Conservation (phyloP, 208 protist genomes). For the Blastocrithidia nonstop region DNA sequence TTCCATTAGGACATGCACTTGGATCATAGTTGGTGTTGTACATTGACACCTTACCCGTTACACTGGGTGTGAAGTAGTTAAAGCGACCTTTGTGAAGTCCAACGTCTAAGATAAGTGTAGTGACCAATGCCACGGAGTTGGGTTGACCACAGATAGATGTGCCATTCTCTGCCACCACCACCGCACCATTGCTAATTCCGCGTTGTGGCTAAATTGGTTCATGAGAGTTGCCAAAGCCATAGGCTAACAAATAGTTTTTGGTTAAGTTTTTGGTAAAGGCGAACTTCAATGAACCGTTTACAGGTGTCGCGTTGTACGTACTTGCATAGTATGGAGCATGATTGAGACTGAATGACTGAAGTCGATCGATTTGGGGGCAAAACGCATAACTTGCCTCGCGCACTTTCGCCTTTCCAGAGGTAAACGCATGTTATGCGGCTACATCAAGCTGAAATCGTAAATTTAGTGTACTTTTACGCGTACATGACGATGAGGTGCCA, state of each 20-base stretch:
- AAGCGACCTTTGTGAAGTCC: constrained; percentile 58
- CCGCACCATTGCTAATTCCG: constrained; percentile 13
- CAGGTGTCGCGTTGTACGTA: constrained; percentile 9
- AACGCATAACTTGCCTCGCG: constrained; percentile 45
- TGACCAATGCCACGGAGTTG: constrained; percentile 32
- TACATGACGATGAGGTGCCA: constrained; percentile 14
- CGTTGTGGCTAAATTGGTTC: constrained; percentile 4
- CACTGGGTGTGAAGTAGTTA: constrained; percentile 51
- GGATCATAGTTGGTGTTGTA: background rate
- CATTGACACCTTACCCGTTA: no score
- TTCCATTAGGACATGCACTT: background rate
- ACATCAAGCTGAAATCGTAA: constrained; percentile 61
- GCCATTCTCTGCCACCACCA: constrained; percentile 48
- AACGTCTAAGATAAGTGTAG: constrained; percentile 44
- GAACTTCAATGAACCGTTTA: constrained; percentile 1
- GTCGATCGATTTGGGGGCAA: constrained; percentile 46
- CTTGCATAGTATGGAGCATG: constrained; percentile 16
- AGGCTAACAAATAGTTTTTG: constrained; percentile 47
- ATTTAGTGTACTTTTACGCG: constrained; percentile 23
- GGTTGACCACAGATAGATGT: constrained; percentile 9
- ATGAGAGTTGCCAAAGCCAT: constrained; percentile 63
- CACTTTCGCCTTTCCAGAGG: background rate
- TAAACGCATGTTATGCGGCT: constrained; percentile 19
- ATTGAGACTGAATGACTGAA: constrained; percentile 36
- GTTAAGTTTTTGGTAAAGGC: constrained; percentile 8